A percentile compares a stretch with the other conserved stretches of the same genome.
These are phyloP conservation scores for Pleurotus cornucopiae DNA, from an alignment of 768 basidiomycete species.

Conservation along the genomic window DNA sequence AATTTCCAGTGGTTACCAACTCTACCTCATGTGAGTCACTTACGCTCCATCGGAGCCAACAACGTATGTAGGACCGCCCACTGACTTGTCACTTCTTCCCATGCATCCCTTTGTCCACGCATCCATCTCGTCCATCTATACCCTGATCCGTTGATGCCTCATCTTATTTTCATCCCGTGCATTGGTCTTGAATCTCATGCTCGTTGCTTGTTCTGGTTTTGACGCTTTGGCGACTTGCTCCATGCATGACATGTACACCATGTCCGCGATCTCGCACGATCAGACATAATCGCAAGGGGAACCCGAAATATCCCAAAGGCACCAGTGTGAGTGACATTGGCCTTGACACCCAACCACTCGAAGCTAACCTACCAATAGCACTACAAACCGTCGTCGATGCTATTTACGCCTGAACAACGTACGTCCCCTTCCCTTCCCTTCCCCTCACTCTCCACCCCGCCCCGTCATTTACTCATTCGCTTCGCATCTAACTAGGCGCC, in stretches of 20 bases:
- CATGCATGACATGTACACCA: too few relatives aligned
- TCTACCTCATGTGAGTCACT: conserved; percentile 35
- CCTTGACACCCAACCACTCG: too few relatives aligned
- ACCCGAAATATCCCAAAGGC: conserved; percentile 36
- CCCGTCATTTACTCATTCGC: too few relatives aligned
- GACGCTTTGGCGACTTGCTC: too few relatives aligned
- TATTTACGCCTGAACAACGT: conserved; percentile 46
- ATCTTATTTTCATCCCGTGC: too few relatives aligned
- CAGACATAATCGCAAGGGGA: conserved; percentile 43
- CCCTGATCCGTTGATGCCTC: too few relatives aligned
- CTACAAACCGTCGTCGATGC: conserved; percentile 35
- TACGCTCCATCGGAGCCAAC: neutral
- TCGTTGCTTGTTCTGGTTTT: too few relatives aligned
- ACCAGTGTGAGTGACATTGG: conserved; percentile 29
- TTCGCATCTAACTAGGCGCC: conserved; percentile 16
- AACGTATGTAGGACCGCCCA: neutral
- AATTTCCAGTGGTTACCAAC: conserved; percentile 33
- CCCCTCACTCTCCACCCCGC: too few relatives aligned
- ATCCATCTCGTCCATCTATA: too few relatives aligned
- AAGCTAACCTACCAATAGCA: conserved; percentile 23
- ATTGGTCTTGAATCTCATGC: too few relatives aligned
- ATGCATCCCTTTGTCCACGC: too few relatives aligned
- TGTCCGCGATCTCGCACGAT: neutral
- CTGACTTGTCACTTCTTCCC: neutral
- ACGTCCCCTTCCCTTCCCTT: conserved; percentile 8